Evolutionary conservation across 495 filamentous ascomycete genomes (phyloP), one percentile per base, ranked within the genome.

Genomic region (Oidiodendron maius): DNA sequence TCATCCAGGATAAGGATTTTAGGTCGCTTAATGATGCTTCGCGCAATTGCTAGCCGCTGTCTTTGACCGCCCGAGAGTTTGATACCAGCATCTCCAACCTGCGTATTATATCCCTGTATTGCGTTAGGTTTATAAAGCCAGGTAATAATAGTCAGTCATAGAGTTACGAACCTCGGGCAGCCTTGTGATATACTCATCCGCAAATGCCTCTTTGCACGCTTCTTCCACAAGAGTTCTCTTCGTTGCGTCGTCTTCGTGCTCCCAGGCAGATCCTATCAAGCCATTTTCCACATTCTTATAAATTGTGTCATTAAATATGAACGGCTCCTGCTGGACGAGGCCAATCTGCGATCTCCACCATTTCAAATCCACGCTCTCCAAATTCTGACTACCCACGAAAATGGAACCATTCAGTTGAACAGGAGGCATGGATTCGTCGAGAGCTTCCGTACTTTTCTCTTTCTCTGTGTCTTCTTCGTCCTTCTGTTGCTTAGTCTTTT

Each of bases 1-100:
- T 91, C 87, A 55, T 91, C 87, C 3, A 91, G 70, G 24, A 93
- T 64, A 50, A 91, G 62, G 22, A 93, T 65, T 38, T 70, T 64
- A 3, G 87, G 85, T 26, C 82, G 74, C 12, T 84, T 75, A 5
- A 91, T 74, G 15, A 91, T 68, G 1, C 86, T 85, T 16, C 82
- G 67, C 3, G 83, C 83, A 41, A 87, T 70, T 2, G 81, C 71
- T 4, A 86, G 61, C 16, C 82, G 65, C 50, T 87, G 82, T 38
- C 75, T 75, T 52, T 87, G 79, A 2, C 80, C 80, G 22, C 78
- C 78, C 9, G 43, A 48, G 4, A 56, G 61, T 20, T 71, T 55
- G n/a, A 66, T 64, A 12, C 70, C 72, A 21, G 62, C 61, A 2
- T 71, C 63, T 1, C 77, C 76, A 32, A 79, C 71, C 0, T 60